Conservation (phyloP, 1,139 yeast species). For the Pichiaceae sp. region DNA sequence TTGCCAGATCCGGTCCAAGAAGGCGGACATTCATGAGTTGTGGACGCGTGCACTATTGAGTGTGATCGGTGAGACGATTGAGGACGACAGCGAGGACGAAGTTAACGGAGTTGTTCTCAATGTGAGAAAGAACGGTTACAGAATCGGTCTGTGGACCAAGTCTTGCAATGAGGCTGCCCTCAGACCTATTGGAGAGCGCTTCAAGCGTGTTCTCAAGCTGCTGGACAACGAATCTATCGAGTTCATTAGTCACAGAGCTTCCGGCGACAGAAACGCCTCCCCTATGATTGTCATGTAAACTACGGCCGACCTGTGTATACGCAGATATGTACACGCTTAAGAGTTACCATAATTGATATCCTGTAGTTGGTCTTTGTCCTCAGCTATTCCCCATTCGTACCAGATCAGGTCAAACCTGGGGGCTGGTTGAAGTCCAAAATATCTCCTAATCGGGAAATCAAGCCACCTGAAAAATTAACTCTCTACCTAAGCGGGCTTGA, state of each 20-base stretch:
- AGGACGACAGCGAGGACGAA: conserved; percentile 69
- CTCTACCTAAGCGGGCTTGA: too few relatives aligned
- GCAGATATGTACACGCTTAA: too few relatives aligned
- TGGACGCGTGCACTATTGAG: conserved; percentile 91
- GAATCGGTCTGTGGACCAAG: conserved; percentile 91
- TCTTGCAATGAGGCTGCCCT: conserved; percentile 56
- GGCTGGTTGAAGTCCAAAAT: too few relatives aligned
- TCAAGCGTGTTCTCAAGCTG: conserved; percentile 71
- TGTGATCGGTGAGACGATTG: conserved; percentile 93
- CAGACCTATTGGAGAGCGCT: conserved; percentile 67
- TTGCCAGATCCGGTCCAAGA: conserved; percentile 61
- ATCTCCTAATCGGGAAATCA: too few relatives aligned
- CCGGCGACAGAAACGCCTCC: conserved; percentile 13
- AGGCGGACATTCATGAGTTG: conserved; percentile 68
- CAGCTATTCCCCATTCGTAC: too few relatives aligned
- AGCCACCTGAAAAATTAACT: too few relatives aligned
- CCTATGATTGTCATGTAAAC: conserved; percentile 11
- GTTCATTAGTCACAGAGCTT: conserved; percentile 53
- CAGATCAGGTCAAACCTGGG: too few relatives aligned
- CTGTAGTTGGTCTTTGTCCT: too few relatives aligned
- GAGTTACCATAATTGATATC: too few relatives aligned
- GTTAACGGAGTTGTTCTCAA: conserved; percentile 93
- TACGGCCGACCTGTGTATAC: too few relatives aligned
- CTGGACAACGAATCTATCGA: conserved; percentile 65
- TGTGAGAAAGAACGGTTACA: conserved; percentile 74